Percentiles rank a stretch among this genome's conserved stretches.
Evolutionary conservation across 345 rosid species (phyloP).

Genomic region (Citropsis articulata): DNA sequence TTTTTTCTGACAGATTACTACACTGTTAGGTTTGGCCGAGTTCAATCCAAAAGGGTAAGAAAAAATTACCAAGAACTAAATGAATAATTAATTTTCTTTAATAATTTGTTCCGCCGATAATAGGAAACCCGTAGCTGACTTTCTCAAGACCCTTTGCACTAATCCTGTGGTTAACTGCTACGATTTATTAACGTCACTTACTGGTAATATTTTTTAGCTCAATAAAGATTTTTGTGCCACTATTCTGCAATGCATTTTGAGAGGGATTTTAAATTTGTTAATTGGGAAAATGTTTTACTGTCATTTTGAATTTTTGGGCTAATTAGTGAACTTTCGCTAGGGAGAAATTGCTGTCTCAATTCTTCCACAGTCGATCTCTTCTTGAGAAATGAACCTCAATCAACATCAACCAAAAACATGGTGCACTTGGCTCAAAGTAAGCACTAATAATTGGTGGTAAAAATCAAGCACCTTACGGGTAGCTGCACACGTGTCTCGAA

Average conservation of each 20-base stretch:
- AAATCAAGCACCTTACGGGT: too few relatives aligned
- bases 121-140: constrained; percentile 48
- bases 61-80: not conserved
- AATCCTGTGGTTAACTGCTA: constrained; percentile 72
- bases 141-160: constrained; percentile 53
- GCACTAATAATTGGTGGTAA: constrained; percentile 10
- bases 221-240: not conserved
- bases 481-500: too few relatives aligned
- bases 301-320: not conserved
- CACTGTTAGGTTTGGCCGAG: constrained; percentile 54
- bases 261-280: not conserved
- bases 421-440: constrained; percentile 86
- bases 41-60: constrained; percentile 84
- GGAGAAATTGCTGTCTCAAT: constrained; percentile 86
- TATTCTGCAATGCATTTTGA: not conserved
- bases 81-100: not conserved
- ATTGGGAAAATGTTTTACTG: not conserved
- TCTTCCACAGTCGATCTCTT: constrained; percentile 56
- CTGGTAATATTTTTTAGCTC: constrained; percentile 40
- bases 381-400: constrained; percentile 65
- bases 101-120: not conserved
- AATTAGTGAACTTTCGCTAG: constrained; percentile 22
- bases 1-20: constrained; percentile 42
- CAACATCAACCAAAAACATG: constrained; percentile 83
- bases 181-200: constrained; percentile 55